These are phyloP conservation scores for Stenocarpella maydis DNA, from an alignment of 2,329 filamentous ascomycete species.

Conservation along the genomic window DNA sequence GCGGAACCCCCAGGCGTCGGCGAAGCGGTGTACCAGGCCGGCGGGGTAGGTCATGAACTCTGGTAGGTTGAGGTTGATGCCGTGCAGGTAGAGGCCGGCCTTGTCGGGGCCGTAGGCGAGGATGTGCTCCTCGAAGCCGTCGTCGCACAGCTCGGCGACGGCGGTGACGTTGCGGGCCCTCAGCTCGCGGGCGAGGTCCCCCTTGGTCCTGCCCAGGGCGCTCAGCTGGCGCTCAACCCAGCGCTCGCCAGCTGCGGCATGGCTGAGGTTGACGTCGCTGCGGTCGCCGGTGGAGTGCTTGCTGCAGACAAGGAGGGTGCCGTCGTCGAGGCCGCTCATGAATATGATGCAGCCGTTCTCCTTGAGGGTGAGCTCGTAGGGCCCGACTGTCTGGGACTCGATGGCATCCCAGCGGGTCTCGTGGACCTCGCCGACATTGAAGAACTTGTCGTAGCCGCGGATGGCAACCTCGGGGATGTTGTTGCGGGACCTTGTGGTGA, in stretches of 20 bases:
- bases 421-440: conserved; percentile 85
- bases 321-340: conserved; percentile 89
- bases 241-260: conserved; percentile 82
- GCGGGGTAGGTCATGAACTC: conserved; percentile 89
- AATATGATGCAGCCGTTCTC: conserved; percentile 99
- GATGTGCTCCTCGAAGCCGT: conserved; percentile 96
- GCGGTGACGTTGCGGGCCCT: conserved; percentile 87
- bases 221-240: conserved; percentile 84
- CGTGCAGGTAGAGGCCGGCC: conserved; percentile 93
- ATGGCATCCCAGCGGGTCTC: conserved; percentile 88
- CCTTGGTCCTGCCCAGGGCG: conserved; percentile 77
- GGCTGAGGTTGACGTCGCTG: conserved; percentile 75
- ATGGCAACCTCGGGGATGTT: conserved; percentile 80
- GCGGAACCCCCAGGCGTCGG: conserved; percentile 91
- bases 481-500: conserved; percentile 77
- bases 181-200: conserved; percentile 80
- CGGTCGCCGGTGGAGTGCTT: conserved; percentile 94
- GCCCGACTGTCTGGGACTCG: conserved; percentile 76
- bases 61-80: conserved; percentile 94
- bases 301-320: conserved; percentile 92
- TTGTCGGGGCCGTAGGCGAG: conserved; percentile 83
- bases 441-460: conserved; percentile 98
- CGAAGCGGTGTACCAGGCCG: conserved; percentile 85
- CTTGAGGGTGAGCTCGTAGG: conserved; percentile 95
- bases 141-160: conserved; percentile 95